Base-by-base conservation (phyloP, 805 yeast genomes). In the Naumovozyma castellii region DNA sequence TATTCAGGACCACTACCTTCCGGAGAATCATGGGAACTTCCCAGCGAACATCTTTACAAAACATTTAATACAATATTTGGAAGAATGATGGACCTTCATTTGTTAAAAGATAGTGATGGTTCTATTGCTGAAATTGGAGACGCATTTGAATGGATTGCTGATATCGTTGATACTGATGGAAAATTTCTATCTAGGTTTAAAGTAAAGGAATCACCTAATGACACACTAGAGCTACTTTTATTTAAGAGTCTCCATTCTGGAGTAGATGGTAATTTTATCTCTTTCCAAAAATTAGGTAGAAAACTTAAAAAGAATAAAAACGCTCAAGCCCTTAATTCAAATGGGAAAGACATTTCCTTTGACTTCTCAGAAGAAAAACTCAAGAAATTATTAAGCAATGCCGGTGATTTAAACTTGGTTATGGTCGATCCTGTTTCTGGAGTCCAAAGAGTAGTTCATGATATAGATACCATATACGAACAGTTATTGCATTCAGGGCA, bases 91-190 rank as follows among this genome's bases (percentile, higher is more conserved):
- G 31, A 40, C 9, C 47, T 46, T 35, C 44, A 43, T 12, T 36
- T 46, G 16, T 36, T 59, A 12, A 18, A 29, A 17, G 25, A 44
- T 13, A 54, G 61, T 9, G 47, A 42, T 22, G 49, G 47, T 3
- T 13, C 27, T 16, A 40, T 46, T 2, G 45, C 46, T n/a, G 33
- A 32, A 10, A 32, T 40, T 20, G 68, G 63, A 3, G 57, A 56
- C 32, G 47, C 51, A 14, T 62, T 66, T 36, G 39, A 40, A 4
- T 61, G 61, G 63, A 31, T 60, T 46, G 38, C 63, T 41, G 49
- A 60, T 39, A 46, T 64, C 15, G 38, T 57, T 34, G 51, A 57
- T 43, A 15, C 51, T 40, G 35, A 44, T 37, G 56, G 62, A 34
- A 41, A 59, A 42, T 38, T 39, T 19, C 28, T 62, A 34, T 40